Base-by-base conservation (phyloP, 805 yeast species). In the Ogataea ramenticola region DNA sequence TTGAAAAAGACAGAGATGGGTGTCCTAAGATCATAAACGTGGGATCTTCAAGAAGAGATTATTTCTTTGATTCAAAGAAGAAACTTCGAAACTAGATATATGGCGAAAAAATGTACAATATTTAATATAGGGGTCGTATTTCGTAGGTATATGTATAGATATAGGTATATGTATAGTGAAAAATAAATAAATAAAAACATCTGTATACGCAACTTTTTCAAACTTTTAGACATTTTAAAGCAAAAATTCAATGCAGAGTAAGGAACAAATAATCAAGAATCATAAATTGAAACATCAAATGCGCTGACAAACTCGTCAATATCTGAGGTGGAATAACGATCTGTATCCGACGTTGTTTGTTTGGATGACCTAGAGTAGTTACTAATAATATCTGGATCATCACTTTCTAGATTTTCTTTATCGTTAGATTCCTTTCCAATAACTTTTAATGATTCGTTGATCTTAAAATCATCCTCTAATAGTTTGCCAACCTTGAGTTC, bases 1-100 rank as follows among this genome's bases (percentile, higher is more conserved):
- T 76, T 35, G 97, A 89, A 57, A 80, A 79, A 55, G 87, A 86
- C 57, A 68, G 96, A 37, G 96, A 90, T 60, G 98, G 98, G 1
- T 90, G 98, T 66, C 97, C 97, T 1, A 75, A 82, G 52, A 78
- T 90, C 43, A 60, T 83, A 16, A 90, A 88, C 56, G 68, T 88
- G 39, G 96, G 97, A 9, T 76, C 87, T n/a, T 75, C 79, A 42
- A 74, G 79, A 55, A 70, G 80, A 4, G 95, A 85, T 51, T 67
- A 71, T 62, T 77, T 77, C 53, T 82, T 72, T 52, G 85, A 82
- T 50, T n/a, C n/a, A n/a, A 73, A 72, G 61, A 70, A 67, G 46
- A 45, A 46, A 43, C 14, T 33, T 14, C 22, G 36, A 24, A 15
- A 26, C 16, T 31, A 16, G n/a, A 8, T 30, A 26, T 26, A 10